These are phyloP conservation scores for Fusarium tupiense DNA, from an alignment of 2,329 filamentous ascomycete genomes.

Conservation along the genomic window DNA sequence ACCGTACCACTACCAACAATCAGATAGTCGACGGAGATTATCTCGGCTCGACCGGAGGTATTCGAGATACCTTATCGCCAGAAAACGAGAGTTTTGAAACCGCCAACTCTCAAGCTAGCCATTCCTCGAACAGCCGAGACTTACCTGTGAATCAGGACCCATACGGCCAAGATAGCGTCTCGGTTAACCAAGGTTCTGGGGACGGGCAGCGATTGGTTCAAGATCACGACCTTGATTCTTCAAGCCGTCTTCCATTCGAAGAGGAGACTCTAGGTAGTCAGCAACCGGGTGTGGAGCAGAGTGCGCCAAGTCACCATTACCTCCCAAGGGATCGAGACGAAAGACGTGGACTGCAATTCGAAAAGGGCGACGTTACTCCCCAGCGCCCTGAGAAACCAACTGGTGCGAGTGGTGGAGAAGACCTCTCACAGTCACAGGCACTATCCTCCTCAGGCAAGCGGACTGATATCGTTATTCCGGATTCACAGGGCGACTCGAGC, in stretches of 20 bases:
- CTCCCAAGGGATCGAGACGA: not conserved
- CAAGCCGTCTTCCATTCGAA: not conserved
- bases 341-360: not conserved
- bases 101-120: not conserved
- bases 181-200: not conserved
- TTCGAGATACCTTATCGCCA: not conserved
- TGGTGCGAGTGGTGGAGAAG: not conserved
- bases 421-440: not conserved
- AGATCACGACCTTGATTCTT: not conserved
- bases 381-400: not conserved
- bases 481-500: conserved; percentile 35
- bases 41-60: not conserved
- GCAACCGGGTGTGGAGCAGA: not conserved
- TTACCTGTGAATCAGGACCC: not conserved
- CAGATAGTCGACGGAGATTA: not conserved
- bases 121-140: not conserved
- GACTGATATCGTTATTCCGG: conserved; percentile 27
- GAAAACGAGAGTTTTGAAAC: conserved; percentile 5
- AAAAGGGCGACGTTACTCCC: not conserved
- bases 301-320: not conserved
- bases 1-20: not conserved
- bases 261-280: not conserved
- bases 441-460: conserved; percentile 4
- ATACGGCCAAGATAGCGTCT: not conserved
- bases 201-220: not conserved